Evolutionary conservation across 371 early-diverging fungal genomes (phyloP).

Genomic region (Mucor plumbeus): DNA sequence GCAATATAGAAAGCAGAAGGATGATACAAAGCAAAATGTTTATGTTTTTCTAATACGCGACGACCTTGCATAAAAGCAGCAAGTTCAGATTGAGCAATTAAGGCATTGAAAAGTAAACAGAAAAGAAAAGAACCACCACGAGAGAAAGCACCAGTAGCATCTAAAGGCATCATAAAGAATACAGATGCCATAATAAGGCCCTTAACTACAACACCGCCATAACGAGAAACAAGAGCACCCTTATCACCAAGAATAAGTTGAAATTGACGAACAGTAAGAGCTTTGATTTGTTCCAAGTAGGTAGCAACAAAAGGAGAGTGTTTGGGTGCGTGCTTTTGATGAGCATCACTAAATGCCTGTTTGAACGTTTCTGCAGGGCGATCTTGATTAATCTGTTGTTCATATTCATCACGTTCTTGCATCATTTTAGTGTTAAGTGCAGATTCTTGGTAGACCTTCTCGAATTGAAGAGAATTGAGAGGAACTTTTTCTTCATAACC

Average conservation of each 20-base stretch:
- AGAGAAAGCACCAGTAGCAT: conserved; percentile 63
- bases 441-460: conserved; percentile 45
- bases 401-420: conserved; percentile 45
- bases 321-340: conserved; percentile 58
- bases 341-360: conserved; percentile 52
- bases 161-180: conserved; percentile 62
- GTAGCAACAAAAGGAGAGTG: conserved; percentile 61
- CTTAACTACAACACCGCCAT: conserved; percentile 63
- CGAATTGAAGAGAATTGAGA: conserved; percentile 55
- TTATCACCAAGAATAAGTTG: conserved; percentile 53
- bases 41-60: conserved; percentile 71
- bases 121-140: conserved; percentile 76
- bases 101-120: conserved; percentile 61
- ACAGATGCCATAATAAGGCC: conserved; percentile 74
- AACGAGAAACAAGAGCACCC: conserved; percentile 58
- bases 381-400: conserved; percentile 32
- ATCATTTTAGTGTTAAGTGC: conserved; percentile 34
- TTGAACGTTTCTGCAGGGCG: conserved; percentile 52
- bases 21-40: conserved; percentile 68
- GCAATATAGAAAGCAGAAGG: conserved; percentile 69
- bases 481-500: conserved; percentile 59
- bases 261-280: conserved; percentile 63
- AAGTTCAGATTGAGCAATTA: conserved; percentile 63
- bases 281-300: conserved; percentile 60
- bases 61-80: conserved; percentile 65